Percentiles rank a stretch among this genome's conserved stretches.
Evolutionary conservation across 192 early-diverging fungal species (phyloP).

Genomic region (Coemansia nantahalensis): DNA sequence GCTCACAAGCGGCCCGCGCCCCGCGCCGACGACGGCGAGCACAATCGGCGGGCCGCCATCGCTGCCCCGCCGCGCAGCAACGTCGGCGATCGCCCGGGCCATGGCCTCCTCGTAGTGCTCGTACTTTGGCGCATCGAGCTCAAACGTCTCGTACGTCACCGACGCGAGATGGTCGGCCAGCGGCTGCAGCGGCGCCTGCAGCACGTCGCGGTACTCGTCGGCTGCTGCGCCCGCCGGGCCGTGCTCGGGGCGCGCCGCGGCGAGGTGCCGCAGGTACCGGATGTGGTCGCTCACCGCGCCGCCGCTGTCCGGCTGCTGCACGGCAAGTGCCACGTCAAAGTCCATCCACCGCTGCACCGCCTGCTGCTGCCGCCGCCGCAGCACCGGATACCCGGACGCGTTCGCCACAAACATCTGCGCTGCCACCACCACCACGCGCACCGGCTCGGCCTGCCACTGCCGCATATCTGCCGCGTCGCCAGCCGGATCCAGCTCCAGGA

Average conservation of each 20-base stretch:
- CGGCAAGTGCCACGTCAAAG: conserved; percentile 26
- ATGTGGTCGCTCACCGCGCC: conserved; percentile 7
- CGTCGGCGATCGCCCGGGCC: conserved; percentile 57
- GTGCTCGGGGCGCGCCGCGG: conserved; percentile 56
- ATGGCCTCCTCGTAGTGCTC: conserved; percentile 80
- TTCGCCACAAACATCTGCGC: conserved; percentile 74
- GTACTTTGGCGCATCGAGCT: conserved; percentile 94
- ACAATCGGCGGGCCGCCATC: conserved; percentile 26
- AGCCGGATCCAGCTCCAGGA: conserved; percentile 57
- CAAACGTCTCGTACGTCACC: conserved; percentile 94
- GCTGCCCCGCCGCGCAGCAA: neutral
- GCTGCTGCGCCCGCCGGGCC: conserved; percentile 48
- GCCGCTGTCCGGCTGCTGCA: conserved; percentile 7
- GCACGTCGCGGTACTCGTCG: conserved; percentile 84
- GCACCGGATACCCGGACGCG: conserved; percentile 82
- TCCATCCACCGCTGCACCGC: conserved; percentile 38
- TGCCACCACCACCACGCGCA: conserved; percentile 73
- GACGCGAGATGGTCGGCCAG: conserved; percentile 94
- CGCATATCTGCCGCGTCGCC: conserved; percentile 17
- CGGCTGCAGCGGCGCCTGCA: conserved; percentile 85
- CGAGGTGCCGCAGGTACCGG: conserved; percentile 78
- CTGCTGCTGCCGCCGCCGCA: conserved; percentile 73
- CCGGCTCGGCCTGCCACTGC: conserved; percentile 87
- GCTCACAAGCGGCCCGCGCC: conserved; percentile 91
- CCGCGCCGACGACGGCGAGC: conserved; percentile 93